These are phyloP conservation scores for Acanthochlamys bracteata DNA, from an alignment of 106 monocot genomes.

Conservation along the genomic window DNA sequence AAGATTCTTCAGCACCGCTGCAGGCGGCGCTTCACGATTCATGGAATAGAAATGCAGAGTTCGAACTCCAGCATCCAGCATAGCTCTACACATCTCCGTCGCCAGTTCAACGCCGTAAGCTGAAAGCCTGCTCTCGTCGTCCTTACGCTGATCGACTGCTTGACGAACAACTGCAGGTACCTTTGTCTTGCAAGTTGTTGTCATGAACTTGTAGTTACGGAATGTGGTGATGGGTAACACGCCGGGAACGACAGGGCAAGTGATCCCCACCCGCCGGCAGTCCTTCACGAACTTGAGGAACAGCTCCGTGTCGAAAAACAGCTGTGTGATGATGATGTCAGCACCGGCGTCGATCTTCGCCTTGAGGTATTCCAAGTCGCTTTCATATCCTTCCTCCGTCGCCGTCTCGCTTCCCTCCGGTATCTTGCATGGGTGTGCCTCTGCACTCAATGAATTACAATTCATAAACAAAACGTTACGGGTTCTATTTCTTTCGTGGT, in stretches of 20 bases:
- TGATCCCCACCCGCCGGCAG: slow-evolving; percentile 43
- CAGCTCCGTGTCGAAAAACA: slow-evolving; percentile 45
- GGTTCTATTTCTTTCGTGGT: not conserved
- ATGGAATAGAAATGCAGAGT: slow-evolving; percentile 52
- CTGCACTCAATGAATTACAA: not conserved
- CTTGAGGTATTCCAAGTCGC: slow-evolving; percentile 40
- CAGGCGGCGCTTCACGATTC: slow-evolving; percentile 39
- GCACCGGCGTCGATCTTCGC: slow-evolving; percentile 54
- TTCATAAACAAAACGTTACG: not conserved
- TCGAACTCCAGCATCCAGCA: slow-evolving; percentile 27
- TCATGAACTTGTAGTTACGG: slow-evolving; percentile 47
- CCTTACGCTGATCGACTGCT: slow-evolving; percentile 34
- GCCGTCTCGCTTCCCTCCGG: slow-evolving; percentile 30
- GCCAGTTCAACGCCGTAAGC: slow-evolving; percentile 43
- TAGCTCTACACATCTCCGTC: slow-evolving; percentile 40
- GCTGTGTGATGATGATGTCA: slow-evolving; percentile 50
- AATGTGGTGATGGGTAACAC: slow-evolving; percentile 46
- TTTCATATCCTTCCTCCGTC: slow-evolving; percentile 29
- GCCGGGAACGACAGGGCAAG: slow-evolving; percentile 48
- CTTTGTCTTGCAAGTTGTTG: slow-evolving; percentile 41
- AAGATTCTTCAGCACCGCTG: slow-evolving; percentile 32
- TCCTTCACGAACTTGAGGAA: slow-evolving; percentile 48
- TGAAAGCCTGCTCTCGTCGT: slow-evolving; percentile 22
- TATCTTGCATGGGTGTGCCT: slow-evolving; percentile 28
- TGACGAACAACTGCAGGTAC: slow-evolving; percentile 33